A percentile compares a stretch with the other conserved stretches of the same genome.
Evolutionary conservation across 192 early-diverging fungal genomes (phyloP).

Genomic region (Backusella macrospora): DNA sequence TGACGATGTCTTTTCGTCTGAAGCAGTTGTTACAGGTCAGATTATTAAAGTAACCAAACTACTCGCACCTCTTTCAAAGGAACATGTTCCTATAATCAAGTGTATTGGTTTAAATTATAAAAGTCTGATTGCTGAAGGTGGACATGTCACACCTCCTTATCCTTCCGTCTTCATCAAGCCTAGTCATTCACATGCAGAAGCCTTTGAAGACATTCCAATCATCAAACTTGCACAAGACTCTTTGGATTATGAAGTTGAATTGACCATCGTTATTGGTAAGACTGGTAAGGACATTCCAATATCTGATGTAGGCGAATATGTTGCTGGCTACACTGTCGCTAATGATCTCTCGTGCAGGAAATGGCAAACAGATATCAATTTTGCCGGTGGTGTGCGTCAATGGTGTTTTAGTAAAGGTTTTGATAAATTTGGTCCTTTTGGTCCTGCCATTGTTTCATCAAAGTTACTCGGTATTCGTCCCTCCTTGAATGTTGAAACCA

Average conservation of each 20-base stretch:
- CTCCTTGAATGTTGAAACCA: constrained; percentile 9
- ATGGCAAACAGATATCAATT: constrained; percentile 51
- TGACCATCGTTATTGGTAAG: constrained; percentile 89
- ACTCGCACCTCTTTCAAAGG: constrained; percentile 13
- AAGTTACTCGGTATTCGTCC: constrained; percentile 9
- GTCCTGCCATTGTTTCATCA: constrained; percentile 46
- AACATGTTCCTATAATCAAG: constrained; percentile 39
- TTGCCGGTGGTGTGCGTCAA: constrained; percentile 12
- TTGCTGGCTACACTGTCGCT: constrained; percentile 66
- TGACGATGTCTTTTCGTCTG: constrained; percentile 47
- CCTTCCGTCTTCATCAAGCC: constrained; percentile 67
- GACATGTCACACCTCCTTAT: constrained; percentile 44
- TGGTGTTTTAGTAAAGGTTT: constrained; percentile 29
- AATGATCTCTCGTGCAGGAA: constrained; percentile 58
- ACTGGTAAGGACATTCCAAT: constrained; percentile 73
- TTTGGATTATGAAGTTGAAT: constrained; percentile 68
- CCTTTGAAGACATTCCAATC: constrained; percentile 49
- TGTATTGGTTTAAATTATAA: constrained; percentile 67
- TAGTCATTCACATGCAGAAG: constrained; percentile 42
- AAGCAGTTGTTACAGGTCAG: constrained; percentile 43
- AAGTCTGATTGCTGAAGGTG: constrained; percentile 56
- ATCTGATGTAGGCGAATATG: constrained; percentile 60
- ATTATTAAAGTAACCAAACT: constrained; percentile 39
- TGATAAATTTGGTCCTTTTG: constrained; percentile 24
- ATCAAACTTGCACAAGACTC: constrained; percentile 46